A percentile compares a stretch with the other conserved stretches of the same genome.
Evolutionary conservation across 2,329 filamentous ascomycete genomes (phyloP).

Genomic region (Xylariaceae sp.): DNA sequence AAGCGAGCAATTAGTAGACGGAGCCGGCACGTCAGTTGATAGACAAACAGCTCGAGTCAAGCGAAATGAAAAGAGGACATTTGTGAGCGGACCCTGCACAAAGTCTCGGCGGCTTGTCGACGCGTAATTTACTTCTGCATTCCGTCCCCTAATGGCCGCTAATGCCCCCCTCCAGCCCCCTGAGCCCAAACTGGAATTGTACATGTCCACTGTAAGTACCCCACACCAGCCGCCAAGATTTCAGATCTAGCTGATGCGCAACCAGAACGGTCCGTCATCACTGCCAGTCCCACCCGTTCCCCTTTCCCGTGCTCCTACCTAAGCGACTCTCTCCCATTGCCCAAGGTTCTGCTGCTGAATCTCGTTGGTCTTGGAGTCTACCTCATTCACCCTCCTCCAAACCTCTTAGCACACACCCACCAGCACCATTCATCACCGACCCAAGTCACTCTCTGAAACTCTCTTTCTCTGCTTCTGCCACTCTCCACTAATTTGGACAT

Average conservation of each 20-base stretch:
- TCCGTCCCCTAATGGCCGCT: too few species aligned
- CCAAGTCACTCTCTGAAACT: constrained; percentile 30
- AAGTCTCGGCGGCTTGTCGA: constrained; percentile 5
- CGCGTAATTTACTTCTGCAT: constrained; percentile 17
- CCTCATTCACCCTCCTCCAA: constrained; percentile 10
- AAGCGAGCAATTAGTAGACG: not conserved
- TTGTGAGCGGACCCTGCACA: not conserved
- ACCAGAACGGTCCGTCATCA: constrained; percentile 1
- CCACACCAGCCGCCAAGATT: constrained; percentile 1
- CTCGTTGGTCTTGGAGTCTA: constrained; percentile 14
- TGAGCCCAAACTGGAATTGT: constrained; percentile 20
- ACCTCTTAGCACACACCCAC: constrained; percentile 10
- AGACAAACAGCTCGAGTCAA: not conserved
- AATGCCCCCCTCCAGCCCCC: not conserved
- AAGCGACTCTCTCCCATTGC: not conserved
- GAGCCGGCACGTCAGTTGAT: not conserved
- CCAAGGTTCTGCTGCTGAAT: not conserved
- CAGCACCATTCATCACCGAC: constrained; percentile 26
- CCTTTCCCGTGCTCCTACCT: constrained; percentile 24
- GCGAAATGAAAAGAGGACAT: not conserved
- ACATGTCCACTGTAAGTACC: not conserved
- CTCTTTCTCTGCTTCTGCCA: constrained; percentile 25
- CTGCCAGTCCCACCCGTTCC: constrained; percentile 16
- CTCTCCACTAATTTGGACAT: constrained; percentile 20
- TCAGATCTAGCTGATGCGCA: not conserved